Percentiles rank a stretch among this genome's conserved stretches.
phyloP scores from a whole-genome alignment of 2,329 filamentous ascomycete genomes.

The Diatrype stigma region DNA sequence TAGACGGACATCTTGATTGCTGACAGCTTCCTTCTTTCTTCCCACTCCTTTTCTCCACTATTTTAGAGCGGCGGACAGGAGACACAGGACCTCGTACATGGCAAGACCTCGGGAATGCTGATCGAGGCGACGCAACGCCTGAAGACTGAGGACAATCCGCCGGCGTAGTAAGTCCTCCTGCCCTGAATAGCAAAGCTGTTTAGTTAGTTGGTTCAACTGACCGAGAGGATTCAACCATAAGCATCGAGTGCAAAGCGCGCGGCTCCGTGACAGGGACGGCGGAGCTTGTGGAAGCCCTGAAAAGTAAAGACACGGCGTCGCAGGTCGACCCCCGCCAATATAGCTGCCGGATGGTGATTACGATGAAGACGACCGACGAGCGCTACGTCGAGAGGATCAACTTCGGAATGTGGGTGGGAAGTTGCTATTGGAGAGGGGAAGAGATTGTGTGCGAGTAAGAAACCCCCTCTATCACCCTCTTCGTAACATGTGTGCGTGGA shows the following conservation, averaged over 20 bases:
- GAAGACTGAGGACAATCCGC: constrained; percentile 21
- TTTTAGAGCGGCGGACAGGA: constrained; percentile 24
- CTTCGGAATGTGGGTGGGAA: constrained; percentile 24
- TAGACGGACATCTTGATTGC: too few relatives aligned
- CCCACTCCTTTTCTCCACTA: neutral
- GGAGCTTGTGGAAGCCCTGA: constrained; percentile 18
- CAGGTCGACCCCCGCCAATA: constrained; percentile 17
- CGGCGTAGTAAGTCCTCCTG: constrained; percentile 20
- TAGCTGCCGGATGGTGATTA: constrained; percentile 22
- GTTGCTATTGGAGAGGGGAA: constrained; percentile 24
- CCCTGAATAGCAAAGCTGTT: too few relatives aligned
- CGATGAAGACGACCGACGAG: constrained; percentile 26
- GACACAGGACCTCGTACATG: constrained; percentile 18
- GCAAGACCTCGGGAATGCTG: constrained; percentile 18
- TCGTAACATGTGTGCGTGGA: neutral
- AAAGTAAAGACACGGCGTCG: constrained; percentile 11
- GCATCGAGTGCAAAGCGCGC: constrained; percentile 25
- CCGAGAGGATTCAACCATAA: constrained; percentile 3
- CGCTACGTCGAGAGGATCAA: constrained; percentile 26
- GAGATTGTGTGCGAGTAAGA: constrained; percentile 27
- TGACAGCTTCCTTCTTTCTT: neutral
- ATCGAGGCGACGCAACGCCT: constrained; percentile 23
- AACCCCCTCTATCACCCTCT: neutral
- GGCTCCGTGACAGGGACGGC: constrained; percentile 20
- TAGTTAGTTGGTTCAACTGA: neutral